Evolutionary conservation across 768 basidiomycete genomes (phyloP), one percentile per base, ranked within the genome.

Genomic region (Mycena kentingensis): DNA sequence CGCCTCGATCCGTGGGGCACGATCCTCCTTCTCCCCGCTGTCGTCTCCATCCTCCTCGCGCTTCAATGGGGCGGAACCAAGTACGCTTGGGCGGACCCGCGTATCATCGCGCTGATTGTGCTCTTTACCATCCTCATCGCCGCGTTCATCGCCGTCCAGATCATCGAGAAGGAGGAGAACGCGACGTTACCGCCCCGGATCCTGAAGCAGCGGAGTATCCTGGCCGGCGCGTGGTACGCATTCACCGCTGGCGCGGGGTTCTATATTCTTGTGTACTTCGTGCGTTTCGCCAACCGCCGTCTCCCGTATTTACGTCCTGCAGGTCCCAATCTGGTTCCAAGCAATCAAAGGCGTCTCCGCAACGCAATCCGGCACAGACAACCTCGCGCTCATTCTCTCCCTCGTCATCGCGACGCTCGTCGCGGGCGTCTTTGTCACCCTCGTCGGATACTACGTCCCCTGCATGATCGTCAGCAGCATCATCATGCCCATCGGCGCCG

Each of bases 11-110:
- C 56, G 13, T 35, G 50, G 5, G 61, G 61, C 2, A 52, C 58
- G 21, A 15, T 43, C 10, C 42, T 60, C 22, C 46, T 62, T 21
- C 25, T 62, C 26, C 48, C 54, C 12, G 49, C 58, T 18, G 49
- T 62, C 43, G 51, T 53, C 10, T 60, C 39, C 19, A 54, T 58
- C 2, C 57, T 61, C 36, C 65, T 78, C 4, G 71, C 77, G 5
- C 62, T 79, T 1, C 72, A 76, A 48, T 76, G 74, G 73, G 77
- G 77, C 22, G 77, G 77, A 1, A 70, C 73, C 56, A 61, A 63
- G n/a, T 72, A 74, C 54, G 60, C 73, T 1, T 80, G 78, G 78
- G 60, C 57, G 36, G 67, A 69, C 39, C 18, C 13, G 13, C 54
- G 48, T 27, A 46, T 55, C 28, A 55, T 55, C 36, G 54, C 27